Evolutionary conservation across 2,329 filamentous ascomycete genomes (phyloP).

Genomic region (Calonectria hawksworthii): DNA sequence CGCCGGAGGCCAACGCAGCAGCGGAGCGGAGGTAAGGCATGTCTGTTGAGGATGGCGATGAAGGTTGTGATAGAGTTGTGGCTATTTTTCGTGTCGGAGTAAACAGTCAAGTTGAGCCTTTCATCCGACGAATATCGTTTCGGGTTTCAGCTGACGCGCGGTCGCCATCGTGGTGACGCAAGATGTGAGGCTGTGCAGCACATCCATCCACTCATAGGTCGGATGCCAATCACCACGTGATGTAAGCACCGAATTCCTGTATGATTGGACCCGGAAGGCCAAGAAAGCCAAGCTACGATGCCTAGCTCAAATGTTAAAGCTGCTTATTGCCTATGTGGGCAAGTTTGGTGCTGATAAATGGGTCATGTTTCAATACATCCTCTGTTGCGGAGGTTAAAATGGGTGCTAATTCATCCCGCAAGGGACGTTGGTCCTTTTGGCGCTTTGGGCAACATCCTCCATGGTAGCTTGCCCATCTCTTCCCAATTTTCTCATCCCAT

Average conservation of each 20-base stretch:
- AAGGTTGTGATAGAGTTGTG: not conserved
- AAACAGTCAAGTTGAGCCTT: not conserved
- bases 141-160: not conserved
- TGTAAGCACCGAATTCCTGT: not conserved
- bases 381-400: too few relatives aligned
- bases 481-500: too few relatives aligned
- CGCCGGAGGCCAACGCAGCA: not conserved
- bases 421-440: too few relatives aligned
- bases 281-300: not conserved
- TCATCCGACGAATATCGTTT: not conserved
- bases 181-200: not conserved
- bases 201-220: not conserved
- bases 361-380: too few relatives aligned
- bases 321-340: too few relatives aligned
- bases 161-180: not conserved
- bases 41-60: not conserved
- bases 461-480: too few relatives aligned
- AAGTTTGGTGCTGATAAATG: too few relatives aligned
- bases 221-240: not conserved
- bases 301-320: too few relatives aligned
- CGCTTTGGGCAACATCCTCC: too few relatives aligned
- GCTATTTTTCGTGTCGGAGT: not conserved
- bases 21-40: not conserved
- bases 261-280: not conserved
- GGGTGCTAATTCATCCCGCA: too few relatives aligned